Evolutionary conservation across 768 basidiomycete species (phyloP).

Genomic region (Collybia mongolica): DNA sequence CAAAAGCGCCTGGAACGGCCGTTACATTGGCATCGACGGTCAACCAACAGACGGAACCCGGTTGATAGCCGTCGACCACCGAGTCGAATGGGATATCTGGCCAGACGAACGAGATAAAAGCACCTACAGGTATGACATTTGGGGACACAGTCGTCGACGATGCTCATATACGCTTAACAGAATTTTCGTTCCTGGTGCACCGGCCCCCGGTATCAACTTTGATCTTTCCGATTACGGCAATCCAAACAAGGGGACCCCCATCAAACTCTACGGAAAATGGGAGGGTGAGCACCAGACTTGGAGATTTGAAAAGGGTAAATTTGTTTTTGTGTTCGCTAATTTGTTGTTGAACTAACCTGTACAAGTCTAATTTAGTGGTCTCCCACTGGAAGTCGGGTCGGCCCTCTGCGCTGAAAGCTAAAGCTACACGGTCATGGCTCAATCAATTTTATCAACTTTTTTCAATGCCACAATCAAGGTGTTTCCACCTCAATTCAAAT

Average conservation of each 20-base stretch:
- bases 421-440: too few species aligned
- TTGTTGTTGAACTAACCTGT: too few species aligned
- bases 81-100: conserved; percentile 50
- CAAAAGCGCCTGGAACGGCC: conserved; percentile 36
- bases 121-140: conserved; percentile 39
- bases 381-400: too few species aligned
- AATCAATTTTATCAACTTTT: too few species aligned
- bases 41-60: conserved; percentile 36
- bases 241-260: conserved; percentile 37
- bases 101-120: conserved; percentile 37
- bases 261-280: conserved; percentile 53
- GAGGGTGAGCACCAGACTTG: conserved; percentile 54
- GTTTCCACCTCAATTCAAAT: too few species aligned
- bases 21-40: conserved; percentile 40
- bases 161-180: conserved; percentile 23
- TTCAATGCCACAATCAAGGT: too few species aligned
- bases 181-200: conserved; percentile 32
- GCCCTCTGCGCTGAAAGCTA: too few species aligned
- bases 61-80: conserved; percentile 33
- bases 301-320: conserved; percentile 33
- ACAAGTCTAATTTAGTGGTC: too few species aligned
- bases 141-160: neutral
- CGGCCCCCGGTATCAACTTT: conserved; percentile 38
- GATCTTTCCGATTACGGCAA: conserved; percentile 50
- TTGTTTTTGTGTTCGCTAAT: too few species aligned